phyloP scores from a whole-genome alignment of 2,329 filamentous ascomycete species.

The Clarireedia paspali region DNA sequence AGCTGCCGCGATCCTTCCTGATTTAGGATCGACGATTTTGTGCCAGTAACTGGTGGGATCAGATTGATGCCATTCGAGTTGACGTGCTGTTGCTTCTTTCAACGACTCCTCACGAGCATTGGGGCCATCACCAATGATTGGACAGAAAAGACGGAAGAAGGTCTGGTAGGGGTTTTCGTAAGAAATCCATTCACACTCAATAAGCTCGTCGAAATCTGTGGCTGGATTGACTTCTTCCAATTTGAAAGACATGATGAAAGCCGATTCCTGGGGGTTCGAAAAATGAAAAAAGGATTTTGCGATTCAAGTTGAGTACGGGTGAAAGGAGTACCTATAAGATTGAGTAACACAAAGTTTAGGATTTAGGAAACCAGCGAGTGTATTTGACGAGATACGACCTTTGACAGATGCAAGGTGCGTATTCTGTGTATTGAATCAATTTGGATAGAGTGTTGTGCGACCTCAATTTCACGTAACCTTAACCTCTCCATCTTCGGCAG shows the following conservation, averaged over 20 bases:
- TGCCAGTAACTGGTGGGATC: slow-evolving; percentile 8
- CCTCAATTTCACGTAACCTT: no score
- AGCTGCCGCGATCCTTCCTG: background rate
- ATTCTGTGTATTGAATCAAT: no score
- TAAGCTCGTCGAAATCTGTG: slow-evolving; percentile 1
- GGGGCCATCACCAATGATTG: background rate
- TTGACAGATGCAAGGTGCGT: no score
- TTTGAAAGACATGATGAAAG: slow-evolving; percentile 3
- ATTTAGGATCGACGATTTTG: slow-evolving; percentile 1
- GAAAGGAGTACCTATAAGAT: no score
- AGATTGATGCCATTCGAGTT: background rate
- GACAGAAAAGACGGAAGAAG: slow-evolving; percentile 4
- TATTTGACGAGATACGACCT: no score
- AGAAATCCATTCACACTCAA: slow-evolving; percentile 2
- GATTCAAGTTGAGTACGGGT: no score
- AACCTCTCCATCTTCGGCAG: no score
- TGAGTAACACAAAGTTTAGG: no score
- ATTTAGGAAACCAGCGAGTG: no score
- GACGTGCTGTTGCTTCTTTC: background rate
- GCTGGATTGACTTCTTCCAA: background rate
- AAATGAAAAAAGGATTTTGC: background rate
- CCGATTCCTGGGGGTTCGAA: background rate
- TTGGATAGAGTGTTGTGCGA: no score
- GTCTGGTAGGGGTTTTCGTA: slow-evolving; percentile 1
- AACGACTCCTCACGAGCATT: background rate